Evolutionary conservation across 441 rosid species (phyloP).

Genomic region (Jatropha multifida): DNA sequence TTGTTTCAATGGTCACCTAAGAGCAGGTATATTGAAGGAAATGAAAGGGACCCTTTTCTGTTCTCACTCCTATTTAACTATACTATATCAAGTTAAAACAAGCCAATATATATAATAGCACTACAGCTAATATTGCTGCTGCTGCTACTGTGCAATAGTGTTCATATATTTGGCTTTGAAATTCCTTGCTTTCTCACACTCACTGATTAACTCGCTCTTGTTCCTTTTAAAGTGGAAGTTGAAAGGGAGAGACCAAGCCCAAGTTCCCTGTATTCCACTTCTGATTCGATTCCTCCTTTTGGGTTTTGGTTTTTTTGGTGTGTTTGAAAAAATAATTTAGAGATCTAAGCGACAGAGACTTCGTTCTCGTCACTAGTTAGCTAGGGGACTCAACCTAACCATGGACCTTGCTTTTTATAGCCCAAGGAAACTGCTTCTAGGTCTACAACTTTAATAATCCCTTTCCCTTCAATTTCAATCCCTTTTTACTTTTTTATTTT

Average conservation of each 20-base stretch:
- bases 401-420: slow-evolving; percentile 42
- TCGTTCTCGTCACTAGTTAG: slow-evolving; percentile 42
- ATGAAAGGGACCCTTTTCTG: slow-evolving; percentile 24
- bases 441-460: neutral
- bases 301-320: slow-evolving; percentile 12
- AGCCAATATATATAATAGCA: neutral
- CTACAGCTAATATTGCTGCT: neutral
- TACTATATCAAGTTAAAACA: slow-evolving; percentile 4
- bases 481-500: neutral
- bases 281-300: slow-evolving; percentile 46
- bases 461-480: neutral
- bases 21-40: neutral
- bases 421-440: slow-evolving; percentile 22
- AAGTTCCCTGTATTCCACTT: slow-evolving; percentile 41
- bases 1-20: neutral
- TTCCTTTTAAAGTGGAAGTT: slow-evolving; percentile 22
- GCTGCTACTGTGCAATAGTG: neutral
- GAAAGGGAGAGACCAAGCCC: slow-evolving; percentile 34
- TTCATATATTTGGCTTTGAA: slow-evolving; percentile 12
- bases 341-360: slow-evolving; percentile 43
- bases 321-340: slow-evolving; percentile 23
- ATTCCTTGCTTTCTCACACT: slow-evolving; percentile 14
- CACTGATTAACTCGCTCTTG: neutral
- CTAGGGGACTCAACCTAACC: slow-evolving; percentile 33
- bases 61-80: slow-evolving; percentile 24